Conservation (phyloP, 1,284 basidiomycete genomes). For the Rhodotorula sp. region DNA sequence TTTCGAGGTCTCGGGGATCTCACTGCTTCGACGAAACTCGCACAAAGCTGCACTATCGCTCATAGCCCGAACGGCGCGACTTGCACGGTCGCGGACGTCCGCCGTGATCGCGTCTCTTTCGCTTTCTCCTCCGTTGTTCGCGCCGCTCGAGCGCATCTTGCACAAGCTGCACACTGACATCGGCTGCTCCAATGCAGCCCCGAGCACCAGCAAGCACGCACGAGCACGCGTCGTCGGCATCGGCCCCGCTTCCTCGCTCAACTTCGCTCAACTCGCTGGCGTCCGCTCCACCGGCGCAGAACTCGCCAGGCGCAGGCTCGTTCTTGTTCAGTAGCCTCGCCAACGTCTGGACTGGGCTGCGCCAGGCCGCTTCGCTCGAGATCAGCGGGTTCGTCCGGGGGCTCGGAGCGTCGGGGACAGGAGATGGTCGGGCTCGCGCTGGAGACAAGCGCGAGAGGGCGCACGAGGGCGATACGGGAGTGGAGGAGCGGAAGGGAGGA, state of each 20-base stretch:
- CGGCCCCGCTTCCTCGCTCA: not conserved
- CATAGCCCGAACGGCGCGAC: too few relatives aligned
- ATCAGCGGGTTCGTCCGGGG: slow-evolving; percentile 5
- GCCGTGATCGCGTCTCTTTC: too few relatives aligned
- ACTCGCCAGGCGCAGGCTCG: too few relatives aligned
- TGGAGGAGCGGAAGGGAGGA: not conserved
- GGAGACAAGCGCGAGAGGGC: slow-evolving; percentile 1
- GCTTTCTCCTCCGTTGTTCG: too few relatives aligned
- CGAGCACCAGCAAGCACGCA: not conserved
- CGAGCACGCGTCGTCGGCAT: not conserved
- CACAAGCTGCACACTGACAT: too few relatives aligned
- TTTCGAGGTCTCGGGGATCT: too few relatives aligned
- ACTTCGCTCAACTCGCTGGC: slow-evolving; percentile 1
- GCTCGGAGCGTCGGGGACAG: not conserved
- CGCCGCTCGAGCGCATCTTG: too few relatives aligned
- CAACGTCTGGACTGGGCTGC: slow-evolving; percentile 3
- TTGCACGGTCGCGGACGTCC: too few relatives aligned
- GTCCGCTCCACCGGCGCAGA: not conserved
- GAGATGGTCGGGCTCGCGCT: too few relatives aligned
- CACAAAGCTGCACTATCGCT: too few relatives aligned
- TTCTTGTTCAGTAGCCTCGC: slow-evolving; percentile 11
- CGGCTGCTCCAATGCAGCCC: not conserved
- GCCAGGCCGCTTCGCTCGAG: not conserved
- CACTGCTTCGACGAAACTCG: too few relatives aligned
- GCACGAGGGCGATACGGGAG: too few relatives aligned